Base-by-base conservation (phyloP, 768 basidiomycete genomes). In the Mycena vitilis region DNA sequence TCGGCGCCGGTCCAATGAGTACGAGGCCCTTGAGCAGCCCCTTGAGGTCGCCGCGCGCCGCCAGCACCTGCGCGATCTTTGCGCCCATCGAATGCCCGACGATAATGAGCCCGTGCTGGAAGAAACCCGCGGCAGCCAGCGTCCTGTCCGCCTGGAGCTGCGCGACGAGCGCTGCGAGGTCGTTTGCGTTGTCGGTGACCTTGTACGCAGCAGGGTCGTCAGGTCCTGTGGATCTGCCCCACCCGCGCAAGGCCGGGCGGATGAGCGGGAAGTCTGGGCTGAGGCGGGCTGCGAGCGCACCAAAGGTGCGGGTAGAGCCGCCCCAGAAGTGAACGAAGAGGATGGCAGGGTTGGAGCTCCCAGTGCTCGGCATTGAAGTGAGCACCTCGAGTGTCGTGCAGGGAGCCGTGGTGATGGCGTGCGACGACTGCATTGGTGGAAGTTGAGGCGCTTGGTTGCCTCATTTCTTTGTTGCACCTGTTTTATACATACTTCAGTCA, bases 291-390 rank as follows among this genome's bases (percentile, higher is more conserved):
- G 56, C 62, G n/a, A 69, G 56, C 16, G 63, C 63, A 54, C 63
- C 9, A 44, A 63, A 65, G 25, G 63, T 69, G 40, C 63, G 63
- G 1, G 30, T 4, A 30, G 68, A 69, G 44, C 68, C 68, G 10
- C 68, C 63, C 68, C 68, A 69, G 63, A 65, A 65, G 63, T 65
- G 63, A 13, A 65, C 25, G 59, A 69, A 69, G 52, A 69, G 57
- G 51, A 69, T 25, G 4, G 63, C 45, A 5, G 68, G 68, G 1
- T 37, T 52, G 13, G 37, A 18, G 56, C 36, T 65, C 36, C 22
- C 23, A 13, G 42, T 37, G 8, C 15, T 10, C 11, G 68, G 63
- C 16, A 44, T 45, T 15, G 63, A 69, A 4, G 63, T 68, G 36
- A 45, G 45, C 3, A 68, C 66, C 25, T 63, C 11, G 55, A 68